phyloP scores from a whole-genome alignment of 768 basidiomycete species.

The Termitomyces sp. region DNA sequence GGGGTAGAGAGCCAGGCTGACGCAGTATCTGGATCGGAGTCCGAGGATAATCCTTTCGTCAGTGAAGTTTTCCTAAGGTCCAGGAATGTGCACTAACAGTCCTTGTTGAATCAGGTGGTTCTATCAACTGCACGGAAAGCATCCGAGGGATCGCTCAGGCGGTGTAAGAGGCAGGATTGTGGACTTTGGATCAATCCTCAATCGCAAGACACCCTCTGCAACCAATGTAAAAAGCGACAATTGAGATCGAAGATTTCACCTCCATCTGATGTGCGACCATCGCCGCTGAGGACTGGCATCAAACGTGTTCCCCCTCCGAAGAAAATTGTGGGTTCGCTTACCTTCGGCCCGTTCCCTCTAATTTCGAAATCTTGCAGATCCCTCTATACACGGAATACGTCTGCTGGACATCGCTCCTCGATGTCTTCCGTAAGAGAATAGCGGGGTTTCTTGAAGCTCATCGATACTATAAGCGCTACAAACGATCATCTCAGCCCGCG shows the following conservation, averaged over 20 bases:
- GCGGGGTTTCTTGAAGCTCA: constrained; percentile 31
- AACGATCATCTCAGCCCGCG: constrained; percentile 4
- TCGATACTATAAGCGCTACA: constrained; percentile 26
- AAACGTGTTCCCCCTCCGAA: not conserved
- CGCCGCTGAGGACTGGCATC: not conserved
- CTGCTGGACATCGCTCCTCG: constrained; percentile 22
- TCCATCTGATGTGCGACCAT: not conserved
- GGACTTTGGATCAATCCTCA: constrained; percentile 13
- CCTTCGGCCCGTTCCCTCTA: not conserved
- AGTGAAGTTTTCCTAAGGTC: not conserved
- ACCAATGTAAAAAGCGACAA: constrained; percentile 22
- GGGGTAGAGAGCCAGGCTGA: not conserved
- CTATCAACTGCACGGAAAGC: not conserved
- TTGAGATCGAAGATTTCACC: not conserved
- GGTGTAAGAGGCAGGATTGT: constrained; percentile 22
- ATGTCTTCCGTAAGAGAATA: constrained; percentile 21
- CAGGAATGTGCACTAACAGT: not conserved
- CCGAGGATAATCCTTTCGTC: constrained; percentile 5
- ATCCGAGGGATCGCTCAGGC: not conserved
- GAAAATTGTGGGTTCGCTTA: not conserved
- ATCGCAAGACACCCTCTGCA: constrained; percentile 16
- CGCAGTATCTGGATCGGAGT: constrained; percentile 1
- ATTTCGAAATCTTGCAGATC: constrained; percentile 15
- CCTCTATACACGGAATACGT: constrained; percentile 31
- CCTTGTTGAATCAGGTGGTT: not conserved